Conservation (phyloP, 1,284 basidiomycete genomes). For the Erythrobasidium hasegawianum region DNA sequence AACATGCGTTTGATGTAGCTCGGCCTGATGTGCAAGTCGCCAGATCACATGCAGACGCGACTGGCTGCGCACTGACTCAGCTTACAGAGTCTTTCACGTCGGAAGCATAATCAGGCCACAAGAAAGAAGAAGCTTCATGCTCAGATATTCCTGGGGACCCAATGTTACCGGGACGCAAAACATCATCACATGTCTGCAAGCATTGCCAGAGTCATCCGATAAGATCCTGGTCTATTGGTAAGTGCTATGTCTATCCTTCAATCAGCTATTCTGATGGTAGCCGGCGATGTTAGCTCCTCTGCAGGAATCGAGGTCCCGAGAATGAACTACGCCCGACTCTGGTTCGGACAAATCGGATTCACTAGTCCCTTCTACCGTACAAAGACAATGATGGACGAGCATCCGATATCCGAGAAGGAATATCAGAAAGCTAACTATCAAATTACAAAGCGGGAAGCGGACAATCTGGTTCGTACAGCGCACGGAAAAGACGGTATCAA, state of each 20-base stretch:
- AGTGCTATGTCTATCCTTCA: no score
- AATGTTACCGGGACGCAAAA: conserved; percentile 25
- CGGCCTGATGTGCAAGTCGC: conserved; percentile 13
- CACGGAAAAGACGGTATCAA: conserved; percentile 11
- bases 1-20: not conserved
- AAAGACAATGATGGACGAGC: not conserved
- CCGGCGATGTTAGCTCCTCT: no score
- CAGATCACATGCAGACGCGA: no score
- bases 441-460: conserved; percentile 15
- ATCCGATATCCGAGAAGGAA: not conserved
- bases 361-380: not conserved
- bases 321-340: not conserved
- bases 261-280: no score
- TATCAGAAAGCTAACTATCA: not conserved
- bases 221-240: conserved; percentile 21
- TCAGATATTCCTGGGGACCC: conserved; percentile 2
- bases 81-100: conserved; percentile 16
- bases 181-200: conserved; percentile 3
- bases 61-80: not conserved
- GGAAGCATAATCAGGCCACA: conserved; percentile 18
- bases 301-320: not conserved
- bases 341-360: not conserved
- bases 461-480: conserved; percentile 4
- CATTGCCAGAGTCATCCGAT: not conserved
- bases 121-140: conserved; percentile 17